Base-by-base conservation (phyloP, 257 asterid species). In the Knoxia roxburghii region DNA sequence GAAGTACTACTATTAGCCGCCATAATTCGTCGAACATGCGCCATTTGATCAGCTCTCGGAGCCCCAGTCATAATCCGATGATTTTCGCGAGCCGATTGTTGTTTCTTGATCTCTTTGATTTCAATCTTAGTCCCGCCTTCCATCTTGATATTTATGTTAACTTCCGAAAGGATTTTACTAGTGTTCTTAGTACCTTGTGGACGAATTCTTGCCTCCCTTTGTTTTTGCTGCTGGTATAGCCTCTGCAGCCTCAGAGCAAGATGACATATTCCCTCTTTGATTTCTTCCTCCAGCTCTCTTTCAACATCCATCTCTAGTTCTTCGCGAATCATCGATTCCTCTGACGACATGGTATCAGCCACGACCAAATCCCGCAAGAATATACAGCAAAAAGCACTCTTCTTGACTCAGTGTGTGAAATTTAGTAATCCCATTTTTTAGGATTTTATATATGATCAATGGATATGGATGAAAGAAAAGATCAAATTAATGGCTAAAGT, bases 51-150 rank as follows among this genome's bases (percentile, higher is more conserved):
- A 10, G 27, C 45, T 11, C 12, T 49, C 5, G 45, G 64, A 24
- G 63, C 23, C 43, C 13, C 61, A 5, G 41, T 37, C 41, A 11
- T 13, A 39, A 51, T 29, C 5, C 58, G 61, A 0, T 29, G 64
- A 2, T 40, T 70, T 33, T 50, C 51, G 2, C 43, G 21, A n/a
- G 27, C 2, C 12, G 48, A 12, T 4, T 6, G 73, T 48, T 76
- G 76, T 84, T 84, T 85, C 83, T 80, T 87, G 67, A 72, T 86
- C 65, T 90, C 88, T 26, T 83, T 87, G 1, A 87, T 81, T 53
- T 84, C 85, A 61, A 89, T 77, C 37, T 73, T 77, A 7, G 80
- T 79, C 43, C 79, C 90, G 46, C 87, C 95, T 68, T 81, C 91
- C 82, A 86, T 73, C 77, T 74, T 84, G 56, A 87, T 86, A 75